Base-by-base conservation (phyloP, 2,329 filamentous ascomycete species). In the Talaromyces rugulosus region DNA sequence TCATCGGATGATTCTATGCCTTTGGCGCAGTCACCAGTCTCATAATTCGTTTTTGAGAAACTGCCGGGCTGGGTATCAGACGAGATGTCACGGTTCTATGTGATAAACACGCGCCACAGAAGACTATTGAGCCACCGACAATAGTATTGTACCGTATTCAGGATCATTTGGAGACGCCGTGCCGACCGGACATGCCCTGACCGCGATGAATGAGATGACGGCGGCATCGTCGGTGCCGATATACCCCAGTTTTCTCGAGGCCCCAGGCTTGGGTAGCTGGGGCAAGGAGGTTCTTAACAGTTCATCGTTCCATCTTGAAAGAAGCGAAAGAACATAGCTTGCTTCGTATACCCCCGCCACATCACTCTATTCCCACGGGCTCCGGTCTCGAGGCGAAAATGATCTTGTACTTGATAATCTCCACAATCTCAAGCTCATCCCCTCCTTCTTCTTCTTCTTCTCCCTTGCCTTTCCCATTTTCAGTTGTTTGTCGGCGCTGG, bases 381-480 rank as follows among this genome's bases (percentile, higher is more conserved):
- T 98, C 94, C 5, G 94, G 94, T 54, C 94, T 83, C 63, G 84
- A 85, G 18, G 89, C 88, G 76, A 98, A 98, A 53, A 96, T 78
- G 67, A 98, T 80, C 80, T 96, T 97, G 73, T 89, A 90, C 79
- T 88, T 89, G 66, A 98, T 83, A 68, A 98, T 86, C 75, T 97
- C 94, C 58, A 92, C 87, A 66, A 98, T 85, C 78, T 97, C 92
- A 5, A 62, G 67, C 55, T 74, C 72, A 7, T 69, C 63, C 16
- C 68, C 68, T 64, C 68, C 54, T 66, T 71, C 62, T 64, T 62
- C 18, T 14, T 14, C 55, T 16, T 2, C 18, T 4, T 3, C 23
- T 31, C 53, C 9, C 23, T 5, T 40, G 27, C 40, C 18, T 12
- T 34, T 16, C 5, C 5, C 4, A 16, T 5, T 7, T 4, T 23